Evolutionary conservation across 2,329 filamentous ascomycete genomes (phyloP), one percentile per base, ranked within the genome.

Genomic region (Sordariomycetes sp.): DNA sequence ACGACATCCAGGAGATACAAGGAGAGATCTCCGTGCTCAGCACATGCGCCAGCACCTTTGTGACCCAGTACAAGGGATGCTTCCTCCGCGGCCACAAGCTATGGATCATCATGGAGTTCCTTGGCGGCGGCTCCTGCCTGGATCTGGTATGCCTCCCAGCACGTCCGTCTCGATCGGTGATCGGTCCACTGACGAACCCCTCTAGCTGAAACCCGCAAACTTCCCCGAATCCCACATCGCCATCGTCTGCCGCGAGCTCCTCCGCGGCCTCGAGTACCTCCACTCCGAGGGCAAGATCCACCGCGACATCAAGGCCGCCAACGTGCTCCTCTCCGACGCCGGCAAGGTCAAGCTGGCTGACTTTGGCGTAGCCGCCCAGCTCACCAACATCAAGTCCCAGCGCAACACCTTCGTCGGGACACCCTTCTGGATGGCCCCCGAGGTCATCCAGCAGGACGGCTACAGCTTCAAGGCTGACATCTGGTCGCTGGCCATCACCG

Each of bases 101-200:
- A 77, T 99, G 94, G 94, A 99, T 99, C 68, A 90, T 97, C 60
- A 99, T 99, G 94, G 94, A 99, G 72, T 99, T 88, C 68, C 77
- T 99, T 12, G 94, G 94, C 6, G 94, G 94, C 62, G 94, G 94
- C 48, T 97, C 94, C 20, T 97, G 94, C 70, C 79, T 97, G 63
- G 94, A 99, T 71, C 72, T 99, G 77, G 89, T 96, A 81, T 66
- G 78, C 62, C 32, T 18, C 37, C 50, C 18, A 54, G 8, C 28
- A 6, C 46, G 3, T 11, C 46, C 20, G 7, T 20, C 22, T 46
- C 35, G 55, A 35, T 16, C 16, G 22, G 54, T 67, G 60, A 54
- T 43, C 12, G 4, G 11, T 12, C 24, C 16, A 22, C 50, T 22
- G 28, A 35, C 58, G 58, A 48, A 56, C 53, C 51, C 32, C 14